Evolutionary conservation across 177 flowering plant genomes (phyloP).

Genomic region (Telopea speciosissima): DNA sequence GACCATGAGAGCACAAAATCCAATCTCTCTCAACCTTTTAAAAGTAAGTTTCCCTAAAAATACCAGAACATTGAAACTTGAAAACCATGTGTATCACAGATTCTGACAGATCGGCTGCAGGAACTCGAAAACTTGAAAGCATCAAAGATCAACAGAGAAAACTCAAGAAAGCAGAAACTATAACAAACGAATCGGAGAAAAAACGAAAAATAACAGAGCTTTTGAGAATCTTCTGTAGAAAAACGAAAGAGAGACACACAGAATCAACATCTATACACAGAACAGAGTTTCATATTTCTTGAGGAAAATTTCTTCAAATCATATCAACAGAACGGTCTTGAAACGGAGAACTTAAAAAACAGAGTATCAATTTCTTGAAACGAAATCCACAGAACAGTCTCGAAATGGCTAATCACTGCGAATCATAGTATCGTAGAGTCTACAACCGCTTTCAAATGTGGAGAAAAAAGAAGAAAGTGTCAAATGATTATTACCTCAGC

Average conservation of each 20-base stretch:
- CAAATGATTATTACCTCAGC: conserved; percentile 11
- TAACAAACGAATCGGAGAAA: no score
- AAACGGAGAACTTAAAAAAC: no score
- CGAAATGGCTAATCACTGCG: neutral
- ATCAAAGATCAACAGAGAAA: neutral
- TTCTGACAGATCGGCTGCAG: neutral
- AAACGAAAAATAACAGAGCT: no score
- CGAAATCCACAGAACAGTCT: no score
- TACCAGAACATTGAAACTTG: neutral
- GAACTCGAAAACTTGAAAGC: neutral
- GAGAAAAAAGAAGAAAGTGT: neutral
- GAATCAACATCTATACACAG: no score
- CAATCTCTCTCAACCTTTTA: neutral
- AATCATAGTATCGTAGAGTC: neutral
- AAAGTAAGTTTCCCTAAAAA: neutral
- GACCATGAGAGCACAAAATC: neutral
- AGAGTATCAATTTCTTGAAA: neutral
- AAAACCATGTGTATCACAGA: neutral
- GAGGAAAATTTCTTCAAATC: no score
- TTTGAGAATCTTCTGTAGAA: no score
- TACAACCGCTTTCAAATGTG: neutral
- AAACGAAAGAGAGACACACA: no score
- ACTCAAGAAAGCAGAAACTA: no score
- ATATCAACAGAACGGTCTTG: no score
- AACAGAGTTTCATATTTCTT: no score